Conservation (phyloP, 148 eudicot species). For the Rhododendron mucronatum region DNA sequence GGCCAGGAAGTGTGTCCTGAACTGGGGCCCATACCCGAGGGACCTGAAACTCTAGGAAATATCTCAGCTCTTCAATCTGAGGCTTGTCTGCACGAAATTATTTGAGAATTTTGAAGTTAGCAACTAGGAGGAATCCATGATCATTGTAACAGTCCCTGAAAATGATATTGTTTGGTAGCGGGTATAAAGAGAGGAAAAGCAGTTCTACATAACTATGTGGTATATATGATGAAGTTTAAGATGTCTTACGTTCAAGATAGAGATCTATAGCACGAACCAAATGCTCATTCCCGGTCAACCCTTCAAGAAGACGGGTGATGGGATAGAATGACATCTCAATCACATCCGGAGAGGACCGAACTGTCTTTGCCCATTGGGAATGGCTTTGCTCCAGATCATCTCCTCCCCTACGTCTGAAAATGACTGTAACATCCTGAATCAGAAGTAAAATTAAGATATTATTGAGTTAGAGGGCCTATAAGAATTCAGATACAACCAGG, state of each 20-base stretch:
- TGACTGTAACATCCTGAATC: constrained; percentile 89
- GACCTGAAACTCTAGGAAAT: constrained; percentile 84
- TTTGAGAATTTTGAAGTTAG: constrained; percentile 2
- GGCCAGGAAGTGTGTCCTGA: constrained; percentile 65
- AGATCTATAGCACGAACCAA: constrained; percentile 68
- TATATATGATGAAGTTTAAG: not conserved
- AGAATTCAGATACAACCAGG: not conserved
- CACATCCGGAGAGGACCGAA: constrained; percentile 70
- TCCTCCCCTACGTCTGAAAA: constrained; percentile 96
- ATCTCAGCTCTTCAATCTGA: constrained; percentile 86
- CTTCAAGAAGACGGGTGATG: constrained; percentile 66
- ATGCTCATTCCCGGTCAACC: constrained; percentile 59
- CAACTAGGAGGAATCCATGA: not conserved
- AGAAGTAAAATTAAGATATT: constrained; percentile 17
- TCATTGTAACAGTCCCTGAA: not conserved
- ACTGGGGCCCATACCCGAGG: constrained; percentile 86
- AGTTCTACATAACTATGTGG: not conserved
- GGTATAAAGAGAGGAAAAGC: not conserved
- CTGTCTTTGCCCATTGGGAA: constrained; percentile 71
- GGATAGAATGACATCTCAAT: constrained; percentile 81
- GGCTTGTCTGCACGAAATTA: constrained; percentile 70
- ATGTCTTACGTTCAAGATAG: constrained; percentile 75
- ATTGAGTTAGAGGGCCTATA: not conserved
- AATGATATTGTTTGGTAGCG: not conserved
- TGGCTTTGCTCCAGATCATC: constrained; percentile 94